Base-by-base conservation (phyloP, 345 rosid genomes). In the Lumnitzera racemosa region DNA sequence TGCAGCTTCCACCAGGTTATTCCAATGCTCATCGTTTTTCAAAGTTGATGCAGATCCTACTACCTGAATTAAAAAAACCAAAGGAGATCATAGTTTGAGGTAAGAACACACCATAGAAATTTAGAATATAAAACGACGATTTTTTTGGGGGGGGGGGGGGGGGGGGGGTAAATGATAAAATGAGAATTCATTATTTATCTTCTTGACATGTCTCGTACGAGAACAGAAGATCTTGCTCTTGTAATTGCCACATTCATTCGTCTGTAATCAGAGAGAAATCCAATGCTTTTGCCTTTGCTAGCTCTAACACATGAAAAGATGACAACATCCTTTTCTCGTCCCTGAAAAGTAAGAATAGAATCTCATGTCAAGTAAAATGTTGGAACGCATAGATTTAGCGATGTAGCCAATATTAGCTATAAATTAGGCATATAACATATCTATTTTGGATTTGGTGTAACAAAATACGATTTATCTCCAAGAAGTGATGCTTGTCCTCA, bases 221-320 rank as follows among this genome's bases (percentile, higher is more conserved):
- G 81, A 23, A 94, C 87, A 61, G 95, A 81, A 51, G 97, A 88
- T 76, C 89, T 94, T 5, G 99, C 96, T 49, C 96, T 79, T 46
- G 99, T 88, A 52, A 94, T 94, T 50, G 90, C 99, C 0, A 94
- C 99, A 63, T 94, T 94, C 99, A 94, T 94, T 59, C 97, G 83
- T 63, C 95, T 77, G 67, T 76, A 81, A 70, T 94, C 96, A 14
- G 96, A 72, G 49, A 94, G 82, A 66, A 90, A 94, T 9, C 99
- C 97, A 27, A 94, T 94, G 56, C 81, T 63, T 65, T 84, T 73
- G 56, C 77, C 74, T 57, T 80, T 71, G 13, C 70, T 90, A 67
- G 97, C 88, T 72, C 99, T 90, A 24, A 94, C 99, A 71, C 96
- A 90, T 11, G 99, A 88, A 68, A 94, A 90, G 53, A 94, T 90